These are phyloP conservation scores for Leccinum disarticulatum DNA, from an alignment of 768 basidiomycete species.

Conservation along the genomic window DNA sequence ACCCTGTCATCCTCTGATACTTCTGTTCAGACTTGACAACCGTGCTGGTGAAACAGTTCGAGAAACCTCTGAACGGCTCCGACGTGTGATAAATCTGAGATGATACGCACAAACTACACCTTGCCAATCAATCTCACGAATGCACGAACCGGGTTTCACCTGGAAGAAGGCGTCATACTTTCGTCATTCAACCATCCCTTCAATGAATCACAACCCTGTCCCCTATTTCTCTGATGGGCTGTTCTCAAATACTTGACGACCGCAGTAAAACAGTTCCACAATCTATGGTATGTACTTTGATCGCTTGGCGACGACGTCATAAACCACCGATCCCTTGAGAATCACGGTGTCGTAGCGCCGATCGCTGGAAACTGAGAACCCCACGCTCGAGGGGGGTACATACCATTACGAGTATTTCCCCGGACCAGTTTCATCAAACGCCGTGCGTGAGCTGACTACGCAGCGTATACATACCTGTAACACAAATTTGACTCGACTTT, in stretches of 20 bases:
- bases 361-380: neutral
- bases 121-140: neutral
- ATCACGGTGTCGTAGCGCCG: neutral
- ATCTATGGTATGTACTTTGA: neutral
- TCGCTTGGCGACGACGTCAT: neutral
- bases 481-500: neutral
- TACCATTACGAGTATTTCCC: neutral
- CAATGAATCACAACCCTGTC: constrained; percentile 2
- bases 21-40: neutral
- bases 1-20: neutral
- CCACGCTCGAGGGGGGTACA: neutral
- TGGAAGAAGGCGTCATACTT: neutral
- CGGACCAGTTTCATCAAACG: neutral
- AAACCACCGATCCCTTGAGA: neutral
- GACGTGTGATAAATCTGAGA: neutral
- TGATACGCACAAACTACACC: neutral
- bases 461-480: neutral
- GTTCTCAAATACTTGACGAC: constrained; percentile 6
- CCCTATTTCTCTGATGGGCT: neutral
- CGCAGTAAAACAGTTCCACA: constrained; percentile 3
- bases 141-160: neutral
- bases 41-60: neutral
- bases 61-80: neutral
- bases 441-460: neutral
- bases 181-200: neutral